Evolutionary conservation across 257 asterid species (phyloP).

Genomic region (Leonotis leonurus): DNA sequence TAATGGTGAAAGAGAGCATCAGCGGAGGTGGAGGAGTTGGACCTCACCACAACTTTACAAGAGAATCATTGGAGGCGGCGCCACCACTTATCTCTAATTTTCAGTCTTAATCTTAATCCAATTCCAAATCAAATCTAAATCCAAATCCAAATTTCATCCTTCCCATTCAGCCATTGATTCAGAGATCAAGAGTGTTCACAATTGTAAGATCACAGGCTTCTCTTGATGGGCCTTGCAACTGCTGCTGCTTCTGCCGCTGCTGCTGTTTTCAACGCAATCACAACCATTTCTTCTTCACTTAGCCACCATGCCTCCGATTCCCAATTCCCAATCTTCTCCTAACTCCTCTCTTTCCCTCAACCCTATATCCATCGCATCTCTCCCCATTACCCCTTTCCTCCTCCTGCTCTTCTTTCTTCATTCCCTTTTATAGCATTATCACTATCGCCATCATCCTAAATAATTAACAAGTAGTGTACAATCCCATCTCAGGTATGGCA

Average conservation of each 20-base stretch:
- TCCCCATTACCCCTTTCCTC: constrained; percentile 35
- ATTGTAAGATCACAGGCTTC: not conserved
- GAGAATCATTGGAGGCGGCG: not conserved
- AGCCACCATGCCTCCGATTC: constrained; percentile 19
- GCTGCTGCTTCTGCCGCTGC: not conserved
- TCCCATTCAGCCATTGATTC: too few relatives aligned
- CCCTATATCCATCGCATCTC: constrained; percentile 13
- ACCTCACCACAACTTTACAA: too few relatives aligned
- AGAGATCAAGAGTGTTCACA: not conserved
- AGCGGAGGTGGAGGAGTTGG: constrained; percentile 1
- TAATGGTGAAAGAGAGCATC: not conserved
- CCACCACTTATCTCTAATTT: not conserved
- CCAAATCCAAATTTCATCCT: too few relatives aligned
- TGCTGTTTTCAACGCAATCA: not conserved
- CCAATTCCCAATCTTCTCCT: constrained; percentile 20
- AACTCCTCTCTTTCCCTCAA: not conserved
- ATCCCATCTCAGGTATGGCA: constrained; percentile 37
- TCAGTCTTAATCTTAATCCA: not conserved
- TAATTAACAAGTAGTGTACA: too few relatives aligned
- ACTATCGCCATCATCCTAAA: not conserved
- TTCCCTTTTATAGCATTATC: constrained; percentile 32
- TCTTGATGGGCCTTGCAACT: constrained; percentile 22
- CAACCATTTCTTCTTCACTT: not conserved
- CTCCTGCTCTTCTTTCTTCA: constrained; percentile 51
- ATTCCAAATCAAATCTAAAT: not conserved